Evolutionary conservation across 371 early-diverging fungal genomes (phyloP).

Genomic region (Rhizopus arrhizus): DNA sequence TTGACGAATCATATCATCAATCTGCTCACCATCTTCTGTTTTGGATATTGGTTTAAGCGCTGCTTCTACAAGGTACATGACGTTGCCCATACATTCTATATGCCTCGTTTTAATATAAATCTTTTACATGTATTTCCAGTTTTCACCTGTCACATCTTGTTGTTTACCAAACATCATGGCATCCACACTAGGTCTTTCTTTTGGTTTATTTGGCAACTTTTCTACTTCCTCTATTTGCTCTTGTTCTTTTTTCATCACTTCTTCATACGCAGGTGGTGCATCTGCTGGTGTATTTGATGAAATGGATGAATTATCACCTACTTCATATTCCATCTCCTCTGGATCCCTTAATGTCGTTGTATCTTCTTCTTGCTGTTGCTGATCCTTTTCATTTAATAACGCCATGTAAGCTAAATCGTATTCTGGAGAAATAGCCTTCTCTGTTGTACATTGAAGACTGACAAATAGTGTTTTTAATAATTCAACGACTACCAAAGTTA

Average conservation of each 20-base stretch:
- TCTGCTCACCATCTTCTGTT: conserved; percentile 40
- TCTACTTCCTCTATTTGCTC: neutral
- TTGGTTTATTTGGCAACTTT: conserved; percentile 6
- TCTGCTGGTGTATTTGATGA: neutral
- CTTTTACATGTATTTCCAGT: neutral
- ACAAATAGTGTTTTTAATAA: conserved; percentile 46
- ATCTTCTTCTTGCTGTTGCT: neutral
- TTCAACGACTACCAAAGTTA: conserved; percentile 38
- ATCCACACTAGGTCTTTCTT: conserved; percentile 32
- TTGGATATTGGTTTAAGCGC: conserved; percentile 46
- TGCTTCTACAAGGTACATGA: conserved; percentile 65
- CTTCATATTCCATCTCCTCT: conserved; percentile 3
- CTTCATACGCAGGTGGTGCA: conserved; percentile 25
- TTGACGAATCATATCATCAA: conserved; percentile 48
- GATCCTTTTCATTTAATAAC: conserved; percentile 43
- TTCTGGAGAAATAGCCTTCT: conserved; percentile 52
- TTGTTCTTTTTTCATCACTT: conserved; percentile 3
- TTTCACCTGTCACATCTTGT: conserved; percentile 64
- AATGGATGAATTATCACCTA: neutral
- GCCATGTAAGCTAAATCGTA: conserved; percentile 59
- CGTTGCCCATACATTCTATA: conserved; percentile 73
- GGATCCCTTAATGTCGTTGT: neutral
- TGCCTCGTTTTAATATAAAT: neutral
- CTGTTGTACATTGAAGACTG: conserved; percentile 35
- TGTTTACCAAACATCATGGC: conserved; percentile 66